Conservation (phyloP, 441 rosid genomes). For the Aquilaria agallochum region DNA sequence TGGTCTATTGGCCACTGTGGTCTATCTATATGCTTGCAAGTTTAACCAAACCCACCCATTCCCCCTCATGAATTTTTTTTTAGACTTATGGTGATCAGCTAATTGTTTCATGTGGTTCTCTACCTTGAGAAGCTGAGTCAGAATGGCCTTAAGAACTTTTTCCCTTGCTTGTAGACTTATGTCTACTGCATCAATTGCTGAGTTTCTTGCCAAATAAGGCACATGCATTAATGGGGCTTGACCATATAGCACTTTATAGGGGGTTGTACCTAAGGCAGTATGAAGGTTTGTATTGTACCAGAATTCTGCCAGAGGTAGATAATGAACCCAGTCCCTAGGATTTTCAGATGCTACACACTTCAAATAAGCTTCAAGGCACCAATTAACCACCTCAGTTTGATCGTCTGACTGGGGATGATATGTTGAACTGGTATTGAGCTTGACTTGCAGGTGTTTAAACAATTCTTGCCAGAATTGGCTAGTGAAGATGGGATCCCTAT, state of each 20-base stretch:
- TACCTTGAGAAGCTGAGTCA: not conserved
- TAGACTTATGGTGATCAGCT: not conserved
- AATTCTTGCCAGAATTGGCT: not conserved
- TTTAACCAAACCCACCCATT: not conserved
- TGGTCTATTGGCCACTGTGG: not conserved
- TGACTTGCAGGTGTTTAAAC: not conserved
- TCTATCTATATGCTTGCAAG: conserved; percentile 3
- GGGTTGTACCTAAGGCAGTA: not conserved
- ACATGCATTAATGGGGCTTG: not conserved
- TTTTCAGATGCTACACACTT: not conserved
- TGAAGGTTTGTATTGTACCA: conserved; percentile 3
- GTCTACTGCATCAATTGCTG: not conserved
- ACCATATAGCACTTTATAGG: not conserved
- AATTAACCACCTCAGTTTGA: not conserved
- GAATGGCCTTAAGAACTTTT: not conserved
- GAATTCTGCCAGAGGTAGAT: not conserved
- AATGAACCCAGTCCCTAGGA: not conserved
- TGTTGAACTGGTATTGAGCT: not conserved
- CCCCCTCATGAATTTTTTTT: not conserved
- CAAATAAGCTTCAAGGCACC: conserved; percentile 2
- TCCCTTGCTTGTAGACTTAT: not conserved
- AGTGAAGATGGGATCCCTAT: not conserved
- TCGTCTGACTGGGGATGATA: not conserved
- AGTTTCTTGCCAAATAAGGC: not conserved
- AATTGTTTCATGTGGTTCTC: not conserved